Evolutionary conservation across 1,284 basidiomycete genomes (phyloP).

Genomic region (Ustilago nuda): DNA sequence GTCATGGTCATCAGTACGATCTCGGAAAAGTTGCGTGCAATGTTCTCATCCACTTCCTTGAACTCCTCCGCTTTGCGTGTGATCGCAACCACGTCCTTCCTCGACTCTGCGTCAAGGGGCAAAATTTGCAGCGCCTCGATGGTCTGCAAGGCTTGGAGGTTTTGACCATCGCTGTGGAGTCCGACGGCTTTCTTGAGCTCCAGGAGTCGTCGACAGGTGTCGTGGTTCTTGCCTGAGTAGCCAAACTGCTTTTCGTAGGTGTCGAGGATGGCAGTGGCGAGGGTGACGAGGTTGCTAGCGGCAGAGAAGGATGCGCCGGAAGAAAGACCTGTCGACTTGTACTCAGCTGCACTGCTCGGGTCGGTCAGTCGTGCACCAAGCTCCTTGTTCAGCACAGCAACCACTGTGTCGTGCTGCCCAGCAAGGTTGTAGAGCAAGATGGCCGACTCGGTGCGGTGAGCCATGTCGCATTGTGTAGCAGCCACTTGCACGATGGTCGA

Average conservation of each 20-base stretch:
- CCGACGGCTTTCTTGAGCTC: constrained; percentile 84
- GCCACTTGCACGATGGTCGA: constrained; percentile 84
- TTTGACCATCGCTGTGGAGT: constrained; percentile 79
- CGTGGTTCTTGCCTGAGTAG: constrained; percentile 81
- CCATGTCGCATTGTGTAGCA: constrained; percentile 79
- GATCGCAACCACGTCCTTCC: constrained; percentile 82
- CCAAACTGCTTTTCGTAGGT: constrained; percentile 81
- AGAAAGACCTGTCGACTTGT: constrained; percentile 37
- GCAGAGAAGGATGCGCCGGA: constrained; percentile 73
- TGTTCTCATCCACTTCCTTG: constrained; percentile 83
- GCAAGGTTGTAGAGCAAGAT: constrained; percentile 96
- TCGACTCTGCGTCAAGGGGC: constrained; percentile 77
- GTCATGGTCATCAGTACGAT: constrained; percentile 96
- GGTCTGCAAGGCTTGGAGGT: constrained; percentile 83
- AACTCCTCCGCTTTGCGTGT: constrained; percentile 90
- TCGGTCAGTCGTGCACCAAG: constrained; percentile 77
- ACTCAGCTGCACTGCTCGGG: constrained; percentile 45
- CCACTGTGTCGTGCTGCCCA: constrained; percentile 88
- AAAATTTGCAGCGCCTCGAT: constrained; percentile 90
- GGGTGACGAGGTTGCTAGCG: constrained; percentile 78
- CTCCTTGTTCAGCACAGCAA: constrained; percentile 86
- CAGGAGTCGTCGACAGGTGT: constrained; percentile 76
- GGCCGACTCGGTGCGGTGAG: constrained; percentile 82
- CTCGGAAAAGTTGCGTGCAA: constrained; percentile 88
- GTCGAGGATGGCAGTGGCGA: constrained; percentile 84